Conservation (phyloP, 129 eudicot genomes). For the Lonicera japonica region DNA sequence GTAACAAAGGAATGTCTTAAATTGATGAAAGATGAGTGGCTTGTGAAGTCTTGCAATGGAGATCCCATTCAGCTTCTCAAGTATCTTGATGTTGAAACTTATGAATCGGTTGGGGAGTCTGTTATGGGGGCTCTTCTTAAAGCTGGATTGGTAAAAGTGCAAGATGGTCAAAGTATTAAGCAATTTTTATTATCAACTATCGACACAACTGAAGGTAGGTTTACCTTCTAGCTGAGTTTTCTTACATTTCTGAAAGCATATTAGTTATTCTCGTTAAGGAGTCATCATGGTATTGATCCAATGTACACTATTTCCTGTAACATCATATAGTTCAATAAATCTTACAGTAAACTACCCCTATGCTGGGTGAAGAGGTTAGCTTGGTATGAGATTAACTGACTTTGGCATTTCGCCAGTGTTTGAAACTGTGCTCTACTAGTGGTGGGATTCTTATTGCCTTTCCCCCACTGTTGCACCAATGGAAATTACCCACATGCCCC, state of each 20-base stretch:
- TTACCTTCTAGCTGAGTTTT: background rate
- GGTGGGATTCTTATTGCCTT: too few species aligned
- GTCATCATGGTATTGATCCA: too few species aligned
- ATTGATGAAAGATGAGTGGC: slow-evolving; percentile 90
- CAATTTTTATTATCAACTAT: slow-evolving; percentile 33
- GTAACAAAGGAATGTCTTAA: slow-evolving; percentile 77
- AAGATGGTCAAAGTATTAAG: slow-evolving; percentile 51
- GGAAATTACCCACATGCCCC: too few species aligned
- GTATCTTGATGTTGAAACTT: slow-evolving; percentile 95
- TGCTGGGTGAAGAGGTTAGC: too few species aligned
- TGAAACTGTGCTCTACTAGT: too few species aligned
- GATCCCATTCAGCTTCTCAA: slow-evolving; percentile 79
- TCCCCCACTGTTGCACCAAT: too few species aligned
- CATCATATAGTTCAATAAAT: too few species aligned
- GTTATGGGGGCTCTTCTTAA: slow-evolving; percentile 69
- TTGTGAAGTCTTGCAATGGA: slow-evolving; percentile 74
- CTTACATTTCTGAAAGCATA: background rate
- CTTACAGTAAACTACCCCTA: too few species aligned
- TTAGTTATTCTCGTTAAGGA: background rate
- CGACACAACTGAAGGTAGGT: slow-evolving; percentile 58
- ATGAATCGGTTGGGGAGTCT: slow-evolving; percentile 76
- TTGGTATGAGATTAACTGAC: too few species aligned
- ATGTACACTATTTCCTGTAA: too few species aligned
- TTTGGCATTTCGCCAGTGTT: too few species aligned
- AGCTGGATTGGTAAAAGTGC: slow-evolving; percentile 58